Evolutionary conservation across 108 stramenopile genomes (phyloP).

Genomic region (Pseudonitzschia multiseries): DNA sequence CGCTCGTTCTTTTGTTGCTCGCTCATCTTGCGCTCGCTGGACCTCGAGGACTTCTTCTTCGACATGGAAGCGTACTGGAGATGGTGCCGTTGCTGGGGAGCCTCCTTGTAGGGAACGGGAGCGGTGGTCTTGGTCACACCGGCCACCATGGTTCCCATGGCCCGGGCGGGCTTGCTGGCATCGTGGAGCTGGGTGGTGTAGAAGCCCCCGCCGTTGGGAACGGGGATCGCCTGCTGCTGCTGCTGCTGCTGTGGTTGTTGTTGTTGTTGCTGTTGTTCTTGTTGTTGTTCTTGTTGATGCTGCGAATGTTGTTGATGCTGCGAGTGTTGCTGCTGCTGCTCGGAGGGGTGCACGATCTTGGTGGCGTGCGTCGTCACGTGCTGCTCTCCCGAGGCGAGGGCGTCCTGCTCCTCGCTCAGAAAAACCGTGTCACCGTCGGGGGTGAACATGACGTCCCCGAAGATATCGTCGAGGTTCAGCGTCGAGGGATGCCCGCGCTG

Average conservation of each 20-base stretch:
- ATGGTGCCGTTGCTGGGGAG: constrained; percentile 80
- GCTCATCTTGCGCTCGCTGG: constrained; percentile 54
- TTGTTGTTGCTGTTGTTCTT: no score
- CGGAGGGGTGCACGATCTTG: constrained; percentile 5
- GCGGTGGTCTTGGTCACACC: constrained; percentile 27
- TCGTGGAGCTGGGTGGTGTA: constrained; percentile 71
- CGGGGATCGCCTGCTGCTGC: constrained; percentile 30
- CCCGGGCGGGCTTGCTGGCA: constrained; percentile 44
- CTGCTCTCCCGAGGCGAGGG: constrained; percentile 48
- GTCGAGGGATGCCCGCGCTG: constrained; percentile 72
- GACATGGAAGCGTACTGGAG: constrained; percentile 68
- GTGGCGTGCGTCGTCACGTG: constrained; percentile 46
- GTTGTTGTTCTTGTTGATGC: no score
- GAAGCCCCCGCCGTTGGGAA: constrained; percentile 71
- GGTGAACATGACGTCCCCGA: constrained; percentile 89
- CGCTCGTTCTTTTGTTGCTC: constrained; percentile 75
- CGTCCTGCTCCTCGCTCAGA: constrained; percentile 57
- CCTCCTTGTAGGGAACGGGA: constrained; percentile 62
- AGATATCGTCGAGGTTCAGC: constrained; percentile 88
- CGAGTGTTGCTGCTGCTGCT: constrained; percentile 15
- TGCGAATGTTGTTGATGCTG: no score
- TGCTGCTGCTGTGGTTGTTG: constrained; percentile 21
- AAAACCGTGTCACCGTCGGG: constrained; percentile 88
- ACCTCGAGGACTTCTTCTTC: constrained; percentile 29
- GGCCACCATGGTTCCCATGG: constrained; percentile 55